phyloP scores from a whole-genome alignment of 2,329 filamentous ascomycete species.

The Penicillium freii region DNA sequence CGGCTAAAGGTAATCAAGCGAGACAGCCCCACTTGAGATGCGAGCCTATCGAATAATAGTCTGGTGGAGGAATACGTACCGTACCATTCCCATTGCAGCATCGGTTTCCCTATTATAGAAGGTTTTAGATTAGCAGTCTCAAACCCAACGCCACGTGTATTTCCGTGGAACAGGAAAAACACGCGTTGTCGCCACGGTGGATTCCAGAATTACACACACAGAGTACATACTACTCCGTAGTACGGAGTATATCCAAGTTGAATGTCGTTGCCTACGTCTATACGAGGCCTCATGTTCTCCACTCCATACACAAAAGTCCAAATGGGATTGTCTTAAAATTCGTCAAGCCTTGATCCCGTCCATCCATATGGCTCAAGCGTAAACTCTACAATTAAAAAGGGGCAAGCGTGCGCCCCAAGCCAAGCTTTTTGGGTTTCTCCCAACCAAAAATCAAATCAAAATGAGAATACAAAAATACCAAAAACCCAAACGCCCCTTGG shows the following conservation, averaged over 20 bases:
- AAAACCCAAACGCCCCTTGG: not conserved
- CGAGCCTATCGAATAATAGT: not conserved
- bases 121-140: not conserved
- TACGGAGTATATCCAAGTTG: too few relatives aligned
- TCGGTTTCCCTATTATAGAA: not conserved
- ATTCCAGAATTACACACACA: too few relatives aligned
- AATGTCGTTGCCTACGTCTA: too few relatives aligned
- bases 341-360: not conserved
- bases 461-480: not conserved
- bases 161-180: not conserved
- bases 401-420: not conserved
- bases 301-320: not conserved
- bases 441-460: not conserved
- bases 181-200: not conserved
- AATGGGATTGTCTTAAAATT: not conserved
- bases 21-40: not conserved
- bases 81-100: not conserved
- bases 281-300: too few relatives aligned
- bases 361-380: constrained; percentile 2
- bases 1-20: not conserved
- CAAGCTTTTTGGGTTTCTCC: constrained; percentile 4
- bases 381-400: not conserved
- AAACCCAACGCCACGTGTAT: not conserved
- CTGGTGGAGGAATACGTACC: not conserved
- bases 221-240: too few relatives aligned